A percentile compares a stretch with the other conserved stretches of the same genome.
These are phyloP conservation scores for Colletotrichum sp. DNA, from an alignment of 2,329 filamentous ascomycete species.

Conservation along the genomic window DNA sequence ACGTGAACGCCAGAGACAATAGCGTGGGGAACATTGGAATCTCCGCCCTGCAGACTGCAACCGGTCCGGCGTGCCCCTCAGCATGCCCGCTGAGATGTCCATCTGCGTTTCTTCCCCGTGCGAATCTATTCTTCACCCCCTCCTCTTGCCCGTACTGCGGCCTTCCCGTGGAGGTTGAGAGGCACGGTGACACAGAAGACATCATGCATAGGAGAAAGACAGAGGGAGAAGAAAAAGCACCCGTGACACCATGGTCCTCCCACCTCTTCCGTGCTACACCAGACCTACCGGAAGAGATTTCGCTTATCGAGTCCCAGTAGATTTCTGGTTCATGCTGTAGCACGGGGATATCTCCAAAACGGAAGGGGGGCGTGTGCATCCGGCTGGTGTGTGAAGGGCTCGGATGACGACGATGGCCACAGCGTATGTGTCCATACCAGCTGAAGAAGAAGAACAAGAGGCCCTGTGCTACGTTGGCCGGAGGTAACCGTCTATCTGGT, in stretches of 20 bases:
- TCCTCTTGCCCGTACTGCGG: not conserved
- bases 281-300: not conserved
- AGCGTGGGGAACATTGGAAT: not conserved
- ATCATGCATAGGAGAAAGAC: not conserved
- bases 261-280: not conserved
- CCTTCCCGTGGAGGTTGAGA: not conserved
- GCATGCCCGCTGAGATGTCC: not conserved
- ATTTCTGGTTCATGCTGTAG: conserved; percentile 1
- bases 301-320: conserved; percentile 19
- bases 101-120: not conserved
- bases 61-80: not conserved
- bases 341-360: not conserved
- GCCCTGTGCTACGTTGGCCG: not conserved
- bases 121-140: not conserved
- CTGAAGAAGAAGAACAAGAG: not conserved
- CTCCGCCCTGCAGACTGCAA: not conserved
- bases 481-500: not conserved
- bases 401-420: not conserved
- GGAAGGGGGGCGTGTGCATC: not conserved
- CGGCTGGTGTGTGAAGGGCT: not conserved
- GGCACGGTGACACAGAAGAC: not conserved
- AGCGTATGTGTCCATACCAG: not conserved
- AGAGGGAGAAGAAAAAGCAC: not conserved
- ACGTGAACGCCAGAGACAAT: not conserved
- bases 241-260: conserved; percentile 4